These are phyloP conservation scores for Chalciporus piperatus DNA, from an alignment of 768 basidiomycete species.

Conservation along the genomic window DNA sequence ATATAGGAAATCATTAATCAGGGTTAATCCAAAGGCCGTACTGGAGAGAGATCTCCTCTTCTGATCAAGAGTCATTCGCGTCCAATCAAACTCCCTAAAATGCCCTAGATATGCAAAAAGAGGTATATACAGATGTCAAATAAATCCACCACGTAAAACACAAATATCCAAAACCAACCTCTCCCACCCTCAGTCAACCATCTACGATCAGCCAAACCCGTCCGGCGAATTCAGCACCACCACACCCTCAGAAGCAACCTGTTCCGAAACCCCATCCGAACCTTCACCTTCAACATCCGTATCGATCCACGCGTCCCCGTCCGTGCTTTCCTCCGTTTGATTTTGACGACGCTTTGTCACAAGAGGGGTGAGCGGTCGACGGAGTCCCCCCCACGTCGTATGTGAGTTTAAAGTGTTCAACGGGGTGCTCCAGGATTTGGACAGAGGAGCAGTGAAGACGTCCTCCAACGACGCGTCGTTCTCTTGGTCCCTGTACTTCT, in stretches of 20 bases:
- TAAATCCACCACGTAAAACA: no score
- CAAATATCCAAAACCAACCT: no score
- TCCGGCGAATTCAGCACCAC: slow-evolving; percentile 11
- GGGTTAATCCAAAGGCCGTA: no score
- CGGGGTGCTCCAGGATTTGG: neutral
- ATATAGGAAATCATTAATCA: no score
- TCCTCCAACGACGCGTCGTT: slow-evolving; percentile 13
- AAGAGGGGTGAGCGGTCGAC: slow-evolving; percentile 11
- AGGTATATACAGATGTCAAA: no score
- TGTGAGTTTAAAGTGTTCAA: neutral
- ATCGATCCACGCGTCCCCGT: slow-evolving; percentile 37
- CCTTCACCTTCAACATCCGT: slow-evolving; percentile 37
- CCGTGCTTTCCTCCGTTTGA: slow-evolving; percentile 14
- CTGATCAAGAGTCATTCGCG: no score
- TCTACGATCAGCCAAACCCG: slow-evolving; percentile 9
- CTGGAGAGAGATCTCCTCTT: no score
- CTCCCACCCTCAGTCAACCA: no score
- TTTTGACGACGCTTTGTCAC: neutral
- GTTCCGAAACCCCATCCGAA: slow-evolving; percentile 18
- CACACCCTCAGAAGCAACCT: slow-evolving; percentile 12
- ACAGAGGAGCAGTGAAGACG: slow-evolving; percentile 7
- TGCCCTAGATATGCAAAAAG: no score
- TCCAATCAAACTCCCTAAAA: no score
- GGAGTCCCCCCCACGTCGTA: neutral
- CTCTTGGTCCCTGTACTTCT: slow-evolving; percentile 9